Evolutionary conservation across 768 basidiomycete genomes (phyloP).

Genomic region (Calocybe gangraenosa): DNA sequence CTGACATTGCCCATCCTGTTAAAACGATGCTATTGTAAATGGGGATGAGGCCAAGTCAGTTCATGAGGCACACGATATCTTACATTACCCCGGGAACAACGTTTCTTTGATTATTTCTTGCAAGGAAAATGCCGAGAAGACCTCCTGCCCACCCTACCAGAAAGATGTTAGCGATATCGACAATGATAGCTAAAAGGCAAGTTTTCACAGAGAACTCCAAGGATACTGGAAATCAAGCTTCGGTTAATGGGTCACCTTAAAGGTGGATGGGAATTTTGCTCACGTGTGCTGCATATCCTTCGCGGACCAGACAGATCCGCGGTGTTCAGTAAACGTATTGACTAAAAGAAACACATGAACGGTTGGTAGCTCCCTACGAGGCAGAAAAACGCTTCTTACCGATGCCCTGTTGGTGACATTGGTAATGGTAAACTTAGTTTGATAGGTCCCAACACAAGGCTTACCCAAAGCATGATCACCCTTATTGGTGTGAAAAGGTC

Average conservation of each 20-base stretch:
- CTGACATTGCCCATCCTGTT: constrained; percentile 93
- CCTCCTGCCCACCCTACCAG: constrained; percentile 87
- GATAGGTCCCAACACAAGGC: constrained; percentile 9
- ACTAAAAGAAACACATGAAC: constrained; percentile 33
- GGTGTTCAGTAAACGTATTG: constrained; percentile 93
- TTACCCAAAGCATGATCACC: constrained; percentile 52
- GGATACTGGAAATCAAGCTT: constrained; percentile 38
- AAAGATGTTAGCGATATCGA: constrained; percentile 6
- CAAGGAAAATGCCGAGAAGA: constrained; percentile 78
- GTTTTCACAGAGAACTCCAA: constrained; percentile 66
- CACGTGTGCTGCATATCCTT: constrained; percentile 96
- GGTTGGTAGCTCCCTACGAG: too few species aligned
- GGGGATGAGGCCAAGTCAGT: not conserved
- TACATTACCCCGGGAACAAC: constrained; percentile 83
- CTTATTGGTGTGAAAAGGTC: constrained; percentile 13
- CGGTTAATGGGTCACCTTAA: constrained; percentile 1
- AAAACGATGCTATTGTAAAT: constrained; percentile 60
- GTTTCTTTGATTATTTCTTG: constrained; percentile 77
- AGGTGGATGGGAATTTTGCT: constrained; percentile 23
- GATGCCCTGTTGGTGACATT: constrained; percentile 40
- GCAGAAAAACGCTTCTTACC: constrained; percentile 31
- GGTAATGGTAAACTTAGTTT: not conserved
- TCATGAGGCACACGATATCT: constrained; percentile 19
- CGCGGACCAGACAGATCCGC: constrained; percentile 73
- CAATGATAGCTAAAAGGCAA: not conserved